These are phyloP conservation scores for Aspergillus ochraceoroseus DNA, from an alignment of 2,329 filamentous ascomycete species.

Conservation along the genomic window DNA sequence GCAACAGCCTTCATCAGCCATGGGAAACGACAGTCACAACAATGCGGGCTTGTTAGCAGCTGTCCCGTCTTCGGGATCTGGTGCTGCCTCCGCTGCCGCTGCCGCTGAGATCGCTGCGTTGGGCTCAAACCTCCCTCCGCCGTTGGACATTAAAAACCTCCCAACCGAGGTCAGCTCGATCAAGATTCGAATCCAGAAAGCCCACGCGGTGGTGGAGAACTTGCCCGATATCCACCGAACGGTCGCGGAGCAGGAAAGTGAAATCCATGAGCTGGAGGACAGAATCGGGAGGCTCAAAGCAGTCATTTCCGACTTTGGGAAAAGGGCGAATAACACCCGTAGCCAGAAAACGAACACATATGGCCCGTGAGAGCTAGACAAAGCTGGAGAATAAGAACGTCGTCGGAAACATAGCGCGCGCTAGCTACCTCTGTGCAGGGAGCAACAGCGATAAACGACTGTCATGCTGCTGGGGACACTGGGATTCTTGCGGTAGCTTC, in stretches of 20 bases:
- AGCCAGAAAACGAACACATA: constrained; percentile 6
- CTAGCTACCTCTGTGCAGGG: too few relatives aligned
- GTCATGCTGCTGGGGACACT: too few relatives aligned
- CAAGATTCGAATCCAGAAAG: constrained; percentile 77
- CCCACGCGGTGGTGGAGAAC: constrained; percentile 50
- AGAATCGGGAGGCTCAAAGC: constrained; percentile 38
- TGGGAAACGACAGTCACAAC: constrained; percentile 25
- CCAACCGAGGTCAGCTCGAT: constrained; percentile 70
- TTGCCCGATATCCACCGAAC: constrained; percentile 45
- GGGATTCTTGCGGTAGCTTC: too few relatives aligned
- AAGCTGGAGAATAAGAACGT: background rate
- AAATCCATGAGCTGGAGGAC: constrained; percentile 42
- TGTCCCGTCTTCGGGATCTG: constrained; percentile 31
- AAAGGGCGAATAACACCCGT: constrained; percentile 23
- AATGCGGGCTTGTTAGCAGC: constrained; percentile 23
- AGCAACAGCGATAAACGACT: too few relatives aligned
- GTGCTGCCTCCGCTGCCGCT: constrained; percentile 16
- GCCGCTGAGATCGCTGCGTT: constrained; percentile 24
- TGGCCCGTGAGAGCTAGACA: constrained; percentile 4
- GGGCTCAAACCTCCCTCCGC: constrained; percentile 35
- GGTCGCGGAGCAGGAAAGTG: constrained; percentile 43
- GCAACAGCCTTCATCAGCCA: constrained; percentile 27
- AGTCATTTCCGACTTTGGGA: constrained; percentile 41
- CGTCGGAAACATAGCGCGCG: too few relatives aligned
- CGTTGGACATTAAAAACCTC: constrained; percentile 68